Evolutionary conservation across 2,329 filamentous ascomycete species (phyloP).

Genomic region (Penicillium sp.): DNA sequence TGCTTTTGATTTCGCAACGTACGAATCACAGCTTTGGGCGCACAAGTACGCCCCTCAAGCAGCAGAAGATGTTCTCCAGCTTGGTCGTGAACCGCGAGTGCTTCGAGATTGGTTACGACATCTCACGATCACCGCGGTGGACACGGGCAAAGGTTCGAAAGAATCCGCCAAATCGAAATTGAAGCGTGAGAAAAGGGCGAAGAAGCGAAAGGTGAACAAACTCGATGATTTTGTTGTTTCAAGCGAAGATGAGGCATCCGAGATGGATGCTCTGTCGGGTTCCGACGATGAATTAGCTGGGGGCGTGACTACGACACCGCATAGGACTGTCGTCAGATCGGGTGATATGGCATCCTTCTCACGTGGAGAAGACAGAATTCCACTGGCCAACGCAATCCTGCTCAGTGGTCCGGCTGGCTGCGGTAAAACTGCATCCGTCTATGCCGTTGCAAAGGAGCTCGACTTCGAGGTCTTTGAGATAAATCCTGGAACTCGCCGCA

Average conservation of each 20-base stretch:
- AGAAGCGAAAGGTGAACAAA: constrained; percentile 65
- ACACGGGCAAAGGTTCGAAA: constrained; percentile 50
- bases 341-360: constrained; percentile 37
- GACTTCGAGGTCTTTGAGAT: constrained; percentile 95
- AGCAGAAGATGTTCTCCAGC: constrained; percentile 71
- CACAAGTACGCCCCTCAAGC: constrained; percentile 77
- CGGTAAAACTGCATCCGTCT: constrained; percentile 89
- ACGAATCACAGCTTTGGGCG: constrained; percentile 69
- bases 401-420: constrained; percentile 85
- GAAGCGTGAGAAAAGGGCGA: constrained; percentile 33
- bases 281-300: constrained; percentile 51
- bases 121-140: constrained; percentile 72
- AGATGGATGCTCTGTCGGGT: constrained; percentile 66
- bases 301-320: constrained; percentile 35
- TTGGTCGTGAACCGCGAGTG: constrained; percentile 63
- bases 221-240: constrained; percentile 76
- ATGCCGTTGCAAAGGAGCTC: constrained; percentile 86
- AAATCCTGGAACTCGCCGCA: constrained; percentile 76
- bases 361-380: constrained; percentile 46
- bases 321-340: constrained; percentile 42
- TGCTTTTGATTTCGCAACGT: constrained; percentile 74
- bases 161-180: constrained; percentile 27
- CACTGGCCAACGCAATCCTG: constrained; percentile 69
- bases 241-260: constrained; percentile 68
- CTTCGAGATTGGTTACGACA: constrained; percentile 77